These are phyloP conservation scores for Calonectria naviculata DNA, from an alignment of 2,329 filamentous ascomycete genomes.

Conservation along the genomic window DNA sequence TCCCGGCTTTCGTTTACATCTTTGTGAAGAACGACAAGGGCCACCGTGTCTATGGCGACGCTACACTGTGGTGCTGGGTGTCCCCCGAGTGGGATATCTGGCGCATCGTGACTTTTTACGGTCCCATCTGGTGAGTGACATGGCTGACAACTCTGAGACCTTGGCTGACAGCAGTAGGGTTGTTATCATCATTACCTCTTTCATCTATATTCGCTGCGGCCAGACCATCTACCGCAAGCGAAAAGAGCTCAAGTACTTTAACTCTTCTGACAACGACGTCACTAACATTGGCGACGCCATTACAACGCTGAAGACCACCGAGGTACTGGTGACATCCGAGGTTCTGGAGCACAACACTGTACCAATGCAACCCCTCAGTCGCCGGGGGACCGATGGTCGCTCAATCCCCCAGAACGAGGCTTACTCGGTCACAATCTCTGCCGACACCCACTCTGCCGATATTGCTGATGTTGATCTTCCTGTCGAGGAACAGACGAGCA, in stretches of 20 bases:
- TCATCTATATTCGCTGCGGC: conserved; percentile 75
- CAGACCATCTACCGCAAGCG: conserved; percentile 75
- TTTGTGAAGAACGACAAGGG: conserved; percentile 68
- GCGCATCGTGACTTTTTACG: conserved; percentile 81
- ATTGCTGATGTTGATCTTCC: conserved; percentile 42
- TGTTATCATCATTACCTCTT: conserved; percentile 68
- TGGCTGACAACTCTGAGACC: too few species aligned
- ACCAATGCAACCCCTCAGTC: conserved; percentile 37
- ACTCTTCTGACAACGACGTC: conserved; percentile 57
- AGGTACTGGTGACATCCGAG: conserved; percentile 73
- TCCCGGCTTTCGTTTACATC: conserved; percentile 75
- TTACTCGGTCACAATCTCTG: conserved; percentile 65
- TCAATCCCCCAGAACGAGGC: conserved; percentile 22
- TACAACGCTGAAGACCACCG: conserved; percentile 66
- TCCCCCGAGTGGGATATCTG: conserved; percentile 73
- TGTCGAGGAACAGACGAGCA: conserved; percentile 31
- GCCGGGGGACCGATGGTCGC: conserved; percentile 27
- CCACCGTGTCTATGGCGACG: conserved; percentile 75
- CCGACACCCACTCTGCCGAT: conserved; percentile 37
- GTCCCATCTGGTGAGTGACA: conserved; percentile 70
- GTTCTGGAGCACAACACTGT: conserved; percentile 34
- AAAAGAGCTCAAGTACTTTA: conserved; percentile 68
- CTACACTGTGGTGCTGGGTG: conserved; percentile 87
- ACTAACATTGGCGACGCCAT: conserved; percentile 56
- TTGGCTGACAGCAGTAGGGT: conserved; percentile 57